These are phyloP conservation scores for Serendipita sp. DNA, from an alignment of 768 basidiomycete species.

Conservation along the genomic window DNA sequence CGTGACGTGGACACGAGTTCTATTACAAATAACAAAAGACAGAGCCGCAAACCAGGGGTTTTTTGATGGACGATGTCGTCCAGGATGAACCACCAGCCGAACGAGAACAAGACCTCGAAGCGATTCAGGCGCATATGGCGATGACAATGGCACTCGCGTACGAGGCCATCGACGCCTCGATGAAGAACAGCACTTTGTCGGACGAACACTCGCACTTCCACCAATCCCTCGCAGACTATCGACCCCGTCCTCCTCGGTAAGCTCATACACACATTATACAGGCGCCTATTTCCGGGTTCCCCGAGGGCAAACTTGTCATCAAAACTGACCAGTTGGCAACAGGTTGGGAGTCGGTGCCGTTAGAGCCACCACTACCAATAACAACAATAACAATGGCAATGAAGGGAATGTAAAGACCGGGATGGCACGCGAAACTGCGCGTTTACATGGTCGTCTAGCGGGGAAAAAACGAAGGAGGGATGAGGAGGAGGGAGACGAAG, in stretches of 20 bases:
- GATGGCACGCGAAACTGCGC: slow-evolving; percentile 35
- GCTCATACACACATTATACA: slow-evolving; percentile 6
- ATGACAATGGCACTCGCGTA: slow-evolving; percentile 63
- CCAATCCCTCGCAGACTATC: slow-evolving; percentile 41
- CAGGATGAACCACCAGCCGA: too few species aligned
- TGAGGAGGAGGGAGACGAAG: background rate
- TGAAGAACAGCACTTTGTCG: slow-evolving; percentile 34
- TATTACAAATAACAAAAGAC: too few species aligned
- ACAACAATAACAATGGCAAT: too few species aligned
- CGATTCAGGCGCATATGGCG: slow-evolving; percentile 69
- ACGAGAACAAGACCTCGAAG: slow-evolving; percentile 34
- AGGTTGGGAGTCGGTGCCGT: slow-evolving; percentile 63
- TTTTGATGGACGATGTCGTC: too few species aligned
- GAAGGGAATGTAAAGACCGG: slow-evolving; percentile 25
- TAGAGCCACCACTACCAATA: slow-evolving; percentile 10
- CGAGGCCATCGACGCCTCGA: slow-evolving; percentile 60
- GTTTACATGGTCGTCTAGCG: slow-evolving; percentile 42
- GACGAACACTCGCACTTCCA: slow-evolving; percentile 15
- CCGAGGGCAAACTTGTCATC: background rate
- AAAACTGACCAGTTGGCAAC: background rate
- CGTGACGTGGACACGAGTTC: too few species aligned
- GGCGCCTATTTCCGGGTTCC: slow-evolving; percentile 5
- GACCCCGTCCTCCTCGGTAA: slow-evolving; percentile 58
- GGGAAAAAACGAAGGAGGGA: slow-evolving; percentile 27
- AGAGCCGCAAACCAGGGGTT: too few species aligned